These are phyloP conservation scores for Discostella pseudostelligera DNA, from an alignment of 108 stramenopile species.

Conservation along the genomic window DNA sequence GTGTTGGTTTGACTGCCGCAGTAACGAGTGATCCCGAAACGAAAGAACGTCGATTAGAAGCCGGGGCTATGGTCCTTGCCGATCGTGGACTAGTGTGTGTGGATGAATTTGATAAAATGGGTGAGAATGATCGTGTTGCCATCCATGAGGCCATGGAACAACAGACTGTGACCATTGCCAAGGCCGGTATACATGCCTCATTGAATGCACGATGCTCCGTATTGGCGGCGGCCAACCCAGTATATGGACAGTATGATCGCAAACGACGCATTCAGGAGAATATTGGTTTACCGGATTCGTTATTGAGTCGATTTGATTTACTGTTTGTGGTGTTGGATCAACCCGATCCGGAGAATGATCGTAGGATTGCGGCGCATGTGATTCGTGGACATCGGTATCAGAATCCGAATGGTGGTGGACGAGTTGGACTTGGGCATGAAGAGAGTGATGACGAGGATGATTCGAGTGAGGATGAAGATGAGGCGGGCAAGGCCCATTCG, in stretches of 20 bases:
- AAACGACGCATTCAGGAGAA: slow-evolving; percentile 94
- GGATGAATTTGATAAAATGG: slow-evolving; percentile 96
- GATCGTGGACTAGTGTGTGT: slow-evolving; percentile 99
- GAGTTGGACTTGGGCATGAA: slow-evolving; percentile 71
- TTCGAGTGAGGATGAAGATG: slow-evolving; percentile 50
- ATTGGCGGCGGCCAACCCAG: slow-evolving; percentile 98
- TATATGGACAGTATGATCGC: slow-evolving; percentile 99
- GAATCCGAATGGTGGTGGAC: slow-evolving; percentile 64
- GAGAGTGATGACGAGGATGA: slow-evolving; percentile 77
- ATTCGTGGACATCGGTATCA: slow-evolving; percentile 93
- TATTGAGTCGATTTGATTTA: slow-evolving; percentile 98
- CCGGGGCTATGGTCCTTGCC: slow-evolving; percentile 99
- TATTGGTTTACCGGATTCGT: slow-evolving; percentile 98
- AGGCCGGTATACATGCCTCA: slow-evolving; percentile 95
- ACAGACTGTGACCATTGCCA: slow-evolving; percentile 99
- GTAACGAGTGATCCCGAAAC: slow-evolving; percentile 98
- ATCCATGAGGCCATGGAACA: slow-evolving; percentile 99
- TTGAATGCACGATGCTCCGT: slow-evolving; percentile 97
- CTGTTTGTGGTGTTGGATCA: slow-evolving; percentile 99
- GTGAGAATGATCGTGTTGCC: slow-evolving; percentile 92
- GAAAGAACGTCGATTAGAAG: slow-evolving; percentile 95
- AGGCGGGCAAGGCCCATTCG: slow-evolving; percentile 52
- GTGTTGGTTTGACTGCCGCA: slow-evolving; percentile 99
- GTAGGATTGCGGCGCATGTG: slow-evolving; percentile 94
- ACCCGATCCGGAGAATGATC: slow-evolving; percentile 93